phyloP scores from a whole-genome alignment of 108 stramenopile genomes.

The Epithemia pelagica region DNA sequence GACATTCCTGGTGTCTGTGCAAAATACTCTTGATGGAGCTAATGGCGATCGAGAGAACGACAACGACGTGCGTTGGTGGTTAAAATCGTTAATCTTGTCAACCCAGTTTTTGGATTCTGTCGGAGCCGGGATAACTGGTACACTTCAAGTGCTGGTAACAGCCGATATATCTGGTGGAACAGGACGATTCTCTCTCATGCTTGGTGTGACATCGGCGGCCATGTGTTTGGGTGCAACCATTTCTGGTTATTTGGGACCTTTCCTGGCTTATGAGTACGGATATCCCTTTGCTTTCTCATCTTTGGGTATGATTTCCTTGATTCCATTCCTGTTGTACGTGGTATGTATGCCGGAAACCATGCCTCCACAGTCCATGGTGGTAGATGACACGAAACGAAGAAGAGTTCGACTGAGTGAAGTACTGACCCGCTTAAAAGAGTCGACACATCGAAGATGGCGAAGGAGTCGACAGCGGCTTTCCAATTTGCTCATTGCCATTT shows the following conservation, averaged over 20 bases:
- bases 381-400: neutral
- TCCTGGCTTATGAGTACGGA: conserved; percentile 58
- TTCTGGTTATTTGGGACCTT: conserved; percentile 59
- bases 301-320: conserved; percentile 43
- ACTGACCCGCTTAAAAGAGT: neutral
- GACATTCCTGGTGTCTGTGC: conserved; percentile 24
- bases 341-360: conserved; percentile 61
- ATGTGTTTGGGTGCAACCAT: conserved; percentile 72
- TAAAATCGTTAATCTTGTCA: conserved; percentile 50
- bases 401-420: neutral
- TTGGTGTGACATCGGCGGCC: conserved; percentile 60
- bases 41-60: conserved; percentile 7
- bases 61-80: conserved; percentile 1
- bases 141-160: conserved; percentile 64
- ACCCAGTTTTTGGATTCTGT: conserved; percentile 67
- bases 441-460: neutral
- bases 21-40: conserved; percentile 1
- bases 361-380: neutral
- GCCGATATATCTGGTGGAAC: conserved; percentile 58
- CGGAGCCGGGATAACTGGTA: conserved; percentile 66
- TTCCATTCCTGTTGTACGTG: conserved; percentile 45
- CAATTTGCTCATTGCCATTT: neutral
- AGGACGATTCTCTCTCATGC: conserved; percentile 59
- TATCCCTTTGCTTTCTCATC: conserved; percentile 50
- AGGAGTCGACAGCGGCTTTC: neutral